phyloP scores from a whole-genome alignment of 306 rosid species.

The Gillenia trifoliata region DNA sequence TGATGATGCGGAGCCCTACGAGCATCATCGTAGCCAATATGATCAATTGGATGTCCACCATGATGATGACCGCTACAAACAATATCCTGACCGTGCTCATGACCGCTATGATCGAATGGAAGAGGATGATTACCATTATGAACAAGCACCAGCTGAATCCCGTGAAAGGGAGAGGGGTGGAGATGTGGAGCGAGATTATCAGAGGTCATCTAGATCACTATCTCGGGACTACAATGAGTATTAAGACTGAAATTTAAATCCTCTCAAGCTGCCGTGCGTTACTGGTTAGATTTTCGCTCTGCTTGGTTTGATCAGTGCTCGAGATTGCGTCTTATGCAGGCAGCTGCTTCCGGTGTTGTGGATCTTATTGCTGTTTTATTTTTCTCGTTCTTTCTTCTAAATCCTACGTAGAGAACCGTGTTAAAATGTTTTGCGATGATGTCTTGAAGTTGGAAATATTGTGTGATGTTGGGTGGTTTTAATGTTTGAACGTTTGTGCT shows the following conservation, averaged over 20 bases:
- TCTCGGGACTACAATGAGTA: conserved; percentile 65
- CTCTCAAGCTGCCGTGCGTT: conserved; percentile 3
- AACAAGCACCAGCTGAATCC: conserved; percentile 51
- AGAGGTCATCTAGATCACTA: conserved; percentile 61
- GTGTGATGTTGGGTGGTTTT: not conserved
- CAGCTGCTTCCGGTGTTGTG: not conserved
- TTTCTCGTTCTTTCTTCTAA: not conserved
- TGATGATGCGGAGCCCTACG: conserved; percentile 56
- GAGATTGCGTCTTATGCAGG: not conserved
- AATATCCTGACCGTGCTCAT: conserved; percentile 42
- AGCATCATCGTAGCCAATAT: conserved; percentile 52
- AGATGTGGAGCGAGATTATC: conserved; percentile 58
- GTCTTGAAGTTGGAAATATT: not conserved
- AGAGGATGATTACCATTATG: conserved; percentile 63
- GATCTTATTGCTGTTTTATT: not conserved
- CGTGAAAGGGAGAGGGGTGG: conserved; percentile 63
- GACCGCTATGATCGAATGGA: conserved; percentile 50
- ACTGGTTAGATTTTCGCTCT: not conserved
- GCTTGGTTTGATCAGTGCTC: conserved; percentile 5
- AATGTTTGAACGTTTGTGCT: not conserved
- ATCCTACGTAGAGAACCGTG: not conserved
- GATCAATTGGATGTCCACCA: conserved; percentile 52
- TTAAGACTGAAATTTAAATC: conserved; percentile 15
- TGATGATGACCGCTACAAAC: conserved; percentile 55
- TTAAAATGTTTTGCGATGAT: not conserved